Evolutionary conservation across 164 flowering plant genomes (phyloP), one percentile per base, ranked within the genome.

Genomic region (Liriodendron chinense): DNA sequence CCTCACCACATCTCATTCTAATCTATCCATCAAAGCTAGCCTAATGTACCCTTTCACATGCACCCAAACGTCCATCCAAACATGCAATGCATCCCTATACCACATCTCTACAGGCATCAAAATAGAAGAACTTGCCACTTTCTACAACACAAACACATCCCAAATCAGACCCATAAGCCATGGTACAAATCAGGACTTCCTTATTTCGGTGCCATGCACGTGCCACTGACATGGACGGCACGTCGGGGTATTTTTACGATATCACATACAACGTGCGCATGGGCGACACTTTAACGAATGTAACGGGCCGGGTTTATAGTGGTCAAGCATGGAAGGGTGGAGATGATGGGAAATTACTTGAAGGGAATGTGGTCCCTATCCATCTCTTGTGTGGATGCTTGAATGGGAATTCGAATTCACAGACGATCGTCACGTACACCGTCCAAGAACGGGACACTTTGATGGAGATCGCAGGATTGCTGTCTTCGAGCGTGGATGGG

Each of bases 361-460:
- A 72, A n/a, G 84, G 83, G 61, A 57, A 25, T 6, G n/a, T 56
- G 25, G 59, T 78, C 62, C 78, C 82, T 14, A 67, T 86, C 24
- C 83, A 85, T 75, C 84, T 86, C 24, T 12, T 86, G 16, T 85
- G 92, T 75, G 90, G 91, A 9, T 91, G 94, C 69, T 73, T 78
- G 23, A 79, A 77, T 62, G 72, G 20, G 43, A 73, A 76, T 3
- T 49, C 86, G n/a, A 83, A 85, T 47, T 12, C 18, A 12, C 59
- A 7, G 74, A 62, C 76, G 57, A 83, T 88, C 16, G 89, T 83
- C 13, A 87, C 90, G 23, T 89, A 91, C 76, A 86, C 90, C 7
- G 89, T 91, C 65, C 89, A 89, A 77, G 64, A 70, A 1, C 65
- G 47, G n/a, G 94, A 91, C 74, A 89, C 91, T 0, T 56, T 88